Evolutionary conservation across 805 yeast species (phyloP), one percentile per base, ranked within the genome.

Genomic region (Candida pseudofarinosa): DNA sequence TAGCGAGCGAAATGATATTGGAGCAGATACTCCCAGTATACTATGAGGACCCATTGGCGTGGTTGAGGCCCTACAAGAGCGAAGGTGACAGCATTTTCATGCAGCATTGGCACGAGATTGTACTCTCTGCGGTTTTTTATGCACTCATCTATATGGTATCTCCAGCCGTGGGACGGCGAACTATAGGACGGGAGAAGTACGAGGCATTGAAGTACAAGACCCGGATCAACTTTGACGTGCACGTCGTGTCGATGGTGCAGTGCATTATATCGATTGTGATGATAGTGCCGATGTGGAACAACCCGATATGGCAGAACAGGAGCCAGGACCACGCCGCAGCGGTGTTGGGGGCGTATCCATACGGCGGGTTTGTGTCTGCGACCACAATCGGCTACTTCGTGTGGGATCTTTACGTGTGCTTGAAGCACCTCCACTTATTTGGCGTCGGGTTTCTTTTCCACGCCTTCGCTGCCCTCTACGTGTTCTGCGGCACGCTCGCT

Each of bases 231-330:
- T 93, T 88, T 59, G 96, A 93, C 62, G 86, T 90, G 53, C 98
- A 93, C 62, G 74, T 86, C 10, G 96, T 88, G 3, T 83, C 97
- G 2, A 81, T 86, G 79, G 78, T 89, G 15, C 97, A 93, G 62
- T 80, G 93, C 39, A 37, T 87, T 1, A 48, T 86, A 4, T 81
- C 96, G 8, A 64, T 88, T 19, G 58, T 59, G 6, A 56, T 79
- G 6, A 71, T 85, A 26, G 57, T 79, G 37, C 95, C 95, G 4
- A 71, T 85, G 71, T 79, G 83, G 59, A 66, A 73, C 43, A 84
- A 83, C 48, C 71, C 77, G 7, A 58, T 69, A 38, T 70, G 78
- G 45, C 50, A 47, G 36, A 61, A 68, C 41, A 50, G 65, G 20
- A 48, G 53, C 3, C 52, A 56, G 10, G 79, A 82, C 55, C 74